Evolutionary conservation across 148 eudicot genomes (phyloP).

Genomic region (Polygonum aviculare): DNA sequence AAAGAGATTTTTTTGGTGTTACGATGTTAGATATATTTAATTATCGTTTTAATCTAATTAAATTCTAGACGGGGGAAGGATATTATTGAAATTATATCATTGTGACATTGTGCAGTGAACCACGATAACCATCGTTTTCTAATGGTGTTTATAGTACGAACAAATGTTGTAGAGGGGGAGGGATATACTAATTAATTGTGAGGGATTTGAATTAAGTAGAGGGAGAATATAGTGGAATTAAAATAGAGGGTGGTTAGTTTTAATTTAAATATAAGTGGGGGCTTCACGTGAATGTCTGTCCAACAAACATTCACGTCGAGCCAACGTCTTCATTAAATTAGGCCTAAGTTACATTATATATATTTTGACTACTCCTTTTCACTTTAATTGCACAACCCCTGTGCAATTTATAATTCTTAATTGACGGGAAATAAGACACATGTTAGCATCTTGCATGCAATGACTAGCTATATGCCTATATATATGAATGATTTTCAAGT

Average conservation of each 20-base stretch:
- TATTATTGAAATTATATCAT: not conserved
- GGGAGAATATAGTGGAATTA: not conserved
- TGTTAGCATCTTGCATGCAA: not conserved
- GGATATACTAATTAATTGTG: not conserved
- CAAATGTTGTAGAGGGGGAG: not conserved
- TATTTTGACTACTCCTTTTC: no score
- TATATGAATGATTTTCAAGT: not conserved
- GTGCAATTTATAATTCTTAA: not conserved
- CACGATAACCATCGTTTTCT: not conserved
- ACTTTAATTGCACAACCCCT: no score
- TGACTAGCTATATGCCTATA: not conserved
- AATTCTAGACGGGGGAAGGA: not conserved
- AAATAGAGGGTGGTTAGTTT: not conserved
- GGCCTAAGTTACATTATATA: not conserved
- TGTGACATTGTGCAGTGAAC: not conserved
- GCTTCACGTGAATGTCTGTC: constrained; percentile 9
- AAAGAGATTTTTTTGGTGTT: not conserved
- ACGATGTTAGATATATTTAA: not conserved
- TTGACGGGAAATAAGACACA: not conserved
- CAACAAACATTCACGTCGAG: constrained; percentile 8
- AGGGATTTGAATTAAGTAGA: not conserved
- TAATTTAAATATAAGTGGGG: not conserved
- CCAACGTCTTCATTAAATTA: not conserved
- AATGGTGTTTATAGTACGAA: not conserved
- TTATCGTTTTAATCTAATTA: not conserved